These are phyloP conservation scores for Kodamaea hsintzibuensis DNA, from an alignment of 805 yeast genomes.

Conservation along the genomic window DNA sequence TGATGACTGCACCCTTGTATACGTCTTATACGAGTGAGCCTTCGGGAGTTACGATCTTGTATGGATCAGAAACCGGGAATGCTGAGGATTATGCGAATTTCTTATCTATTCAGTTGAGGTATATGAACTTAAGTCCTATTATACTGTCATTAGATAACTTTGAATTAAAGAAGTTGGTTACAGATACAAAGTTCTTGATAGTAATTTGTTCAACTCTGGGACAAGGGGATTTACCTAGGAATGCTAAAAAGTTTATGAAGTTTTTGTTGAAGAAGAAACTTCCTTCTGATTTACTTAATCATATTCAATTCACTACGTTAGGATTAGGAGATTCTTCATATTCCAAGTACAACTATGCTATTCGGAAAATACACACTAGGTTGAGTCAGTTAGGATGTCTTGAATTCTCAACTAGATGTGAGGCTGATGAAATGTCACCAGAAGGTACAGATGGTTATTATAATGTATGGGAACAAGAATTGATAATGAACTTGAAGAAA, in stretches of 20 bases:
- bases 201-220: slow-evolving; percentile 88
- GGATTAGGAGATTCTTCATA: slow-evolving; percentile 96
- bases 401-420: slow-evolving; percentile 73
- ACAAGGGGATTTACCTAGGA: slow-evolving; percentile 89
- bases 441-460: slow-evolving; percentile 80
- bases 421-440: slow-evolving; percentile 82
- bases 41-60: slow-evolving; percentile 58
- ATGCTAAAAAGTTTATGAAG: slow-evolving; percentile 72
- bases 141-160: slow-evolving; percentile 61
- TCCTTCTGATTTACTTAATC: slow-evolving; percentile 57
- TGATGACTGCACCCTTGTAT: not conserved
- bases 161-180: slow-evolving; percentile 53
- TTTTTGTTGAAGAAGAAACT: slow-evolving; percentile 68
- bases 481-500: slow-evolving; percentile 34
- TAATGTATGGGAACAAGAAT: slow-evolving; percentile 65
- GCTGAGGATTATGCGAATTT: slow-evolving; percentile 80
- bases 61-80: slow-evolving; percentile 93
- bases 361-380: slow-evolving; percentile 76
- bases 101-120: slow-evolving; percentile 54
- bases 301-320: slow-evolving; percentile 66
- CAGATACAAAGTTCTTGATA: slow-evolving; percentile 47
- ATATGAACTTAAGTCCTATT: slow-evolving; percentile 50
- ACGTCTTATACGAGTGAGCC: slow-evolving; percentile 1
- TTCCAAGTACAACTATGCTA: slow-evolving; percentile 86
- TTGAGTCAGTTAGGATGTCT: slow-evolving; percentile 78